Conservation (phyloP, 2,329 filamentous ascomycete species). For the Alternaria atra region DNA sequence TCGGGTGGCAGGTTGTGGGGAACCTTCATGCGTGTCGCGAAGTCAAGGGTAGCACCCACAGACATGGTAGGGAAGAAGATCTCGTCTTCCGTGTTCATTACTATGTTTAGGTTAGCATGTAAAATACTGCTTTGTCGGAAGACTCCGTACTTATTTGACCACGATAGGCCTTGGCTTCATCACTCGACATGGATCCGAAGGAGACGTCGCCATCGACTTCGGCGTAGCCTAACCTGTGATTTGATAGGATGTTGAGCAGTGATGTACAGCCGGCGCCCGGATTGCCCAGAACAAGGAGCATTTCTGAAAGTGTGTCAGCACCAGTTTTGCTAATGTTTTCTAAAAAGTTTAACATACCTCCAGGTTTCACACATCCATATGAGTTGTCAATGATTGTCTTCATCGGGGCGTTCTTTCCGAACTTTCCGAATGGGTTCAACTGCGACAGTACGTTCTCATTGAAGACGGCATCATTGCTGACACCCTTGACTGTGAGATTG, state of each 20-base stretch:
- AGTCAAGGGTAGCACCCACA: slow-evolving; percentile 80
- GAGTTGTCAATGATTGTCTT: slow-evolving; percentile 71
- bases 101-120: neutral
- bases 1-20: slow-evolving; percentile 60
- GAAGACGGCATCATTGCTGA: slow-evolving; percentile 70
- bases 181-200: slow-evolving; percentile 66
- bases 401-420: slow-evolving; percentile 57
- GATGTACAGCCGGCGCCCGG: slow-evolving; percentile 61
- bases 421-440: slow-evolving; percentile 59
- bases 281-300: slow-evolving; percentile 76
- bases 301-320: slow-evolving; percentile 53
- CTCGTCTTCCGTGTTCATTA: slow-evolving; percentile 81
- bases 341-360: slow-evolving; percentile 48
- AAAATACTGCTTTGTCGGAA: neutral
- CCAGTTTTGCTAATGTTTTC: neutral
- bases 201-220: slow-evolving; percentile 71
- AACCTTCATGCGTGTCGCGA: slow-evolving; percentile 65
- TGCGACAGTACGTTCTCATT: slow-evolving; percentile 66
- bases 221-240: slow-evolving; percentile 65
- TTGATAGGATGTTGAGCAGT: slow-evolving; percentile 71
- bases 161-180: slow-evolving; percentile 79
- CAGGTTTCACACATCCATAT: slow-evolving; percentile 70
- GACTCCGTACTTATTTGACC: slow-evolving; percentile 68
- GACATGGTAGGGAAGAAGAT: slow-evolving; percentile 78
- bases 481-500: slow-evolving; percentile 76